These are phyloP conservation scores for Paramarasmius palmivorus DNA, from an alignment of 1,284 basidiomycete genomes.

Conservation along the genomic window DNA sequence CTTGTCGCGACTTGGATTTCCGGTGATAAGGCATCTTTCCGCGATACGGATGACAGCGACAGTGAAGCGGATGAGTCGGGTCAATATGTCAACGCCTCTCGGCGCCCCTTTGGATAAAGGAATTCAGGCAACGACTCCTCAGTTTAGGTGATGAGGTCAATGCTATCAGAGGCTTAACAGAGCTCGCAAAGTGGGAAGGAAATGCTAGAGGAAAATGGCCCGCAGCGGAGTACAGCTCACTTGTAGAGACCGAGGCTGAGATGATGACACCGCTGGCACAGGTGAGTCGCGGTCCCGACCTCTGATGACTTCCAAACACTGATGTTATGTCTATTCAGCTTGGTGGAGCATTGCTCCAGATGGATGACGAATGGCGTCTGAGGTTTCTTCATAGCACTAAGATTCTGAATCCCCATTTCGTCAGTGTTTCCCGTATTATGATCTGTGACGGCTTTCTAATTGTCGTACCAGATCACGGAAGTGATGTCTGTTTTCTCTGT, in stretches of 20 bases:
- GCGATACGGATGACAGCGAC: neutral
- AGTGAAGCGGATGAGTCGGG: neutral
- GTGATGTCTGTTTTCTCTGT: conserved; percentile 45
- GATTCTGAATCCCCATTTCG: conserved; percentile 47
- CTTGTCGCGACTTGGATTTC: conserved; percentile 48
- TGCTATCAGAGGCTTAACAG: conserved; percentile 35
- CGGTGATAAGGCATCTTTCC: neutral
- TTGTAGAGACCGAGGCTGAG: conserved; percentile 40
- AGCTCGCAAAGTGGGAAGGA: conserved; percentile 47
- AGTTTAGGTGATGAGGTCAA: conserved; percentile 37
- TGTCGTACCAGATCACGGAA: conserved; percentile 37
- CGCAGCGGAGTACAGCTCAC: conserved; percentile 41
- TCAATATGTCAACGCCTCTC: neutral
- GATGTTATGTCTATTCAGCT: conserved; percentile 29
- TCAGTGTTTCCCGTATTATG: conserved; percentile 9
- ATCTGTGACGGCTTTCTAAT: neutral
- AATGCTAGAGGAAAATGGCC: conserved; percentile 53
- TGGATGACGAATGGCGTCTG: conserved; percentile 38
- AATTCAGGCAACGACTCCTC: conserved; percentile 33
- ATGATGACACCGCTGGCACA: conserved; percentile 43
- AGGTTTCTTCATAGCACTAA: conserved; percentile 41
- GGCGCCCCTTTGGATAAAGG: conserved; percentile 20
- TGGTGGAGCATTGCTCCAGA: conserved; percentile 37
- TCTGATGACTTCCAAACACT: neutral
- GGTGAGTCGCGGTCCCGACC: conserved; percentile 26